Evolutionary conservation across 129 eudicot genomes (phyloP).

Genomic region (Sambucus nigra): DNA sequence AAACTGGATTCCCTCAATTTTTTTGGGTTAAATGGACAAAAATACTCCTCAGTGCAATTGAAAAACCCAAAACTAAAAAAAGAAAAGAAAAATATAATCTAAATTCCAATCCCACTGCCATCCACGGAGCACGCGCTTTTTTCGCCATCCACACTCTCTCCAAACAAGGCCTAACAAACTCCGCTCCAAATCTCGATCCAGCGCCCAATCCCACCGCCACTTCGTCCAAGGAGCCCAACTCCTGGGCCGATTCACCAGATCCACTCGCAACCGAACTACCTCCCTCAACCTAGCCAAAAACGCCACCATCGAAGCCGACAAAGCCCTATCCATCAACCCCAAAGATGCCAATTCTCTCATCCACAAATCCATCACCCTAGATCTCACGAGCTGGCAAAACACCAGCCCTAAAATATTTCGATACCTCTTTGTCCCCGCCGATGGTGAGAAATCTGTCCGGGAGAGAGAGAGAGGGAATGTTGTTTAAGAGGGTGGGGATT

Average conservation of each 20-base stretch:
- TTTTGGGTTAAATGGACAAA: too few species aligned
- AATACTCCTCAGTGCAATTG: too few species aligned
- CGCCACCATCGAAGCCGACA: conserved; percentile 40
- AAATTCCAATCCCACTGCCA: too few species aligned
- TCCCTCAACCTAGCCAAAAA: conserved; percentile 28
- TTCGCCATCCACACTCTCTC: conserved; percentile 29
- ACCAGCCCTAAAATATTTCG: conserved; percentile 35
- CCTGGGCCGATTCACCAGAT: conserved; percentile 37
- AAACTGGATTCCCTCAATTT: too few species aligned
- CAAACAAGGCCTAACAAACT: conserved; percentile 30
- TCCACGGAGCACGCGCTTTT: conserved; percentile 25
- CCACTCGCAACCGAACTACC: conserved; percentile 23
- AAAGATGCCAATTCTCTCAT: conserved; percentile 34
- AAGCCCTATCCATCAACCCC: conserved; percentile 33
- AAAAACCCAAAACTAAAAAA: too few species aligned
- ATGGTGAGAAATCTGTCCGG: conserved; percentile 27
- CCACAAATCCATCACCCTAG: conserved; percentile 35
- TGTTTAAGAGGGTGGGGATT: conserved; percentile 39
- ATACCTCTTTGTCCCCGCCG: conserved; percentile 36
- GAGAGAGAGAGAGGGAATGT: conserved; percentile 34
- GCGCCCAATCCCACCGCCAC: conserved; percentile 40
- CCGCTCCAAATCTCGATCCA: conserved; percentile 27
- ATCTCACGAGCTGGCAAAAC: conserved; percentile 24
- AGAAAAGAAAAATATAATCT: too few species aligned
- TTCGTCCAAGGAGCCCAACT: conserved; percentile 48